A percentile compares a stretch with the other conserved stretches of the same genome.
Conservation (phyloP, 371 early-diverging fungal species). For the Actinomortierella wolfii region DNA sequence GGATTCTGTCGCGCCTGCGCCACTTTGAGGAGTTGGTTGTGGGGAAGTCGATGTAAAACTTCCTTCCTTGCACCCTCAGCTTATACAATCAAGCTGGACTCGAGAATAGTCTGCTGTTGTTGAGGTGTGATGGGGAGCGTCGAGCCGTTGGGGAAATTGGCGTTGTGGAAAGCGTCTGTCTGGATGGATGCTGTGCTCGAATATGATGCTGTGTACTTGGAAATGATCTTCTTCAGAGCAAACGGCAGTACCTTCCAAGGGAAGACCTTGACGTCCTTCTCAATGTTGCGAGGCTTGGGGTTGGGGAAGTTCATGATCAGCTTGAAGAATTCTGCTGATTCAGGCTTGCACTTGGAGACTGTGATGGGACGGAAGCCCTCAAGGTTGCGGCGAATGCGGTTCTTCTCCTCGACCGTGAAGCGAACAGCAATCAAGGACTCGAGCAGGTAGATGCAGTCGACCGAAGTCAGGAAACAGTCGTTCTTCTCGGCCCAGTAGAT, state of each 20-base stretch:
- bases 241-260: constrained; percentile 70
- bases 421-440: constrained; percentile 76
- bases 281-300: constrained; percentile 86
- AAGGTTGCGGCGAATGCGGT: constrained; percentile 82
- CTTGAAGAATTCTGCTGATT: constrained; percentile 78
- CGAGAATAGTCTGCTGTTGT: constrained; percentile 39
- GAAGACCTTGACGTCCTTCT: constrained; percentile 87
- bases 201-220: constrained; percentile 65
- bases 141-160: constrained; percentile 42
- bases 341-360: constrained; percentile 75
- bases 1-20: too few species aligned
- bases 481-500: constrained; percentile 81
- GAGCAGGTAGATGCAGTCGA: constrained; percentile 78
- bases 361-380: constrained; percentile 84
- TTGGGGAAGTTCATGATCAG: constrained; percentile 83
- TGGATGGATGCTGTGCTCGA: constrained; percentile 56
- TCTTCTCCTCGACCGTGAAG: constrained; percentile 86
- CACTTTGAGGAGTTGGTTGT: too few species aligned
- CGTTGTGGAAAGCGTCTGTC: constrained; percentile 51
- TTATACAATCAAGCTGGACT: constrained; percentile 16
- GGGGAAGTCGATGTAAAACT: too few species aligned
- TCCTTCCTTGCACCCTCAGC: too few species aligned
- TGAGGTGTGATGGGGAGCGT: constrained; percentile 42
- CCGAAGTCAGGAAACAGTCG: constrained; percentile 79
- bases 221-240: constrained; percentile 76